phyloP scores from a whole-genome alignment of 441 rosid genomes.

The Arabidopsis lyrata region DNA sequence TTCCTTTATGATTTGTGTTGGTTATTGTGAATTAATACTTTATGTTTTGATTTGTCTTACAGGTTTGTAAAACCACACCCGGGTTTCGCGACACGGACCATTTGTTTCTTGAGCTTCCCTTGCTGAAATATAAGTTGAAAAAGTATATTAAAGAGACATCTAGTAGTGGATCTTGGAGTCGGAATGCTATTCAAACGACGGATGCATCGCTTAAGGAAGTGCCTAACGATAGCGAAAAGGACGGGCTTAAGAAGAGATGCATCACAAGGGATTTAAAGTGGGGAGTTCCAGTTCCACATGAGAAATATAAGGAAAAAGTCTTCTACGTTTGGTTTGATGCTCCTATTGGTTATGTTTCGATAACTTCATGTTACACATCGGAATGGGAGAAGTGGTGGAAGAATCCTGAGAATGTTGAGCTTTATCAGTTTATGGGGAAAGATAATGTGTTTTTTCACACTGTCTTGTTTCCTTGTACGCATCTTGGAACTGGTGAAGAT shows the following conservation, averaged over 20 bases:
- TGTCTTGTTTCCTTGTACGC: slow-evolving; percentile 71
- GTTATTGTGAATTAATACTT: too few relatives aligned
- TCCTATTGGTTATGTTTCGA: slow-evolving; percentile 91
- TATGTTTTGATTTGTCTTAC: not conserved
- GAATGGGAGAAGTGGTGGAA: slow-evolving; percentile 99
- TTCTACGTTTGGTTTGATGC: slow-evolving; percentile 99
- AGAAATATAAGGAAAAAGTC: slow-evolving; percentile 81
- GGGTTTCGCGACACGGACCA: not conserved
- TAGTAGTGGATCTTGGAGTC: slow-evolving; percentile 86
- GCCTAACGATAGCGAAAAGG: too few relatives aligned
- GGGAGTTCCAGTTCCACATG: slow-evolving; percentile 96
- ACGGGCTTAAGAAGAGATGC: slow-evolving; percentile 73
- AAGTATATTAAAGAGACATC: slow-evolving; percentile 60
- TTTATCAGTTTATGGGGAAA: slow-evolving; percentile 97
- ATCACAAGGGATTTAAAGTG: slow-evolving; percentile 95
- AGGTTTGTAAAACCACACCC: not conserved
- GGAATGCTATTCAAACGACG: slow-evolving; percentile 84
- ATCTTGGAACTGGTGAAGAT: slow-evolving; percentile 84
- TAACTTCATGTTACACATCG: slow-evolving; percentile 82
- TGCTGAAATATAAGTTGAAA: slow-evolving; percentile 15
- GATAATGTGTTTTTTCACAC: slow-evolving; percentile 67
- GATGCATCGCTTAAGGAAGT: slow-evolving; percentile 81
- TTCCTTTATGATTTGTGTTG: not conserved
- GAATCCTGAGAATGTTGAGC: slow-evolving; percentile 91
- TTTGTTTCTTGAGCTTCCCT: not conserved